phyloP scores from a whole-genome alignment of 2,329 filamentous ascomycete genomes.

The Cordyceps javanica region DNA sequence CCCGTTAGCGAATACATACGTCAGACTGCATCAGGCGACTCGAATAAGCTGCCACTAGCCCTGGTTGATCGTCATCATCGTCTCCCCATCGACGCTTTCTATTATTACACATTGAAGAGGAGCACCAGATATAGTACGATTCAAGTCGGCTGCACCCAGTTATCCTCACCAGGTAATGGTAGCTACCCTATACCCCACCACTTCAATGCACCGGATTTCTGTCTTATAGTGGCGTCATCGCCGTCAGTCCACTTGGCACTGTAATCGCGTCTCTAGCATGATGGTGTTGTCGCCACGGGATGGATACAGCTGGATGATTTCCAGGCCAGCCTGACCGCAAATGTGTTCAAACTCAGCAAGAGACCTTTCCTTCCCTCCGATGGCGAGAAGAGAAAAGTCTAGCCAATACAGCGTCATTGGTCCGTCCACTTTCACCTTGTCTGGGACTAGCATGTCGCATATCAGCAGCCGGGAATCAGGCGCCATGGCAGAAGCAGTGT shows the following conservation, averaged over 20 bases:
- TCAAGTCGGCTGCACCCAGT: too few relatives aligned
- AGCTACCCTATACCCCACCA: too few relatives aligned
- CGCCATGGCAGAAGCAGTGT: not conserved
- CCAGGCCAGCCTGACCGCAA: not conserved
- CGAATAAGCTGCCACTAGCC: not conserved
- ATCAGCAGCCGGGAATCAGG: constrained; percentile 24
- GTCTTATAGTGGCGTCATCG: not conserved
- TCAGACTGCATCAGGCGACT: not conserved
- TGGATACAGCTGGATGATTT: not conserved
- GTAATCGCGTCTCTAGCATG: not conserved
- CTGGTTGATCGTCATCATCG: not conserved
- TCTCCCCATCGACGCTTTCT: not conserved
- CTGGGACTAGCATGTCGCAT: constrained; percentile 27
- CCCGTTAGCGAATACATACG: not conserved
- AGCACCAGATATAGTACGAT: not conserved
- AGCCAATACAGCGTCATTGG: constrained; percentile 23
- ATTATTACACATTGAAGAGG: not conserved
- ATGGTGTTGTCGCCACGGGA: not conserved
- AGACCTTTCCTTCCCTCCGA: constrained; percentile 24
- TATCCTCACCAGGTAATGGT: too few relatives aligned
- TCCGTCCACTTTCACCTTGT: too few relatives aligned
- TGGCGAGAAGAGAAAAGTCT: constrained; percentile 21
- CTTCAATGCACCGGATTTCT: too few relatives aligned
- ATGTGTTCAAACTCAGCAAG: not conserved
- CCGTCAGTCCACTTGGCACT: not conserved